These are phyloP conservation scores for Daldinia vernicosa DNA, from an alignment of 495 filamentous ascomycete species.

Conservation along the genomic window DNA sequence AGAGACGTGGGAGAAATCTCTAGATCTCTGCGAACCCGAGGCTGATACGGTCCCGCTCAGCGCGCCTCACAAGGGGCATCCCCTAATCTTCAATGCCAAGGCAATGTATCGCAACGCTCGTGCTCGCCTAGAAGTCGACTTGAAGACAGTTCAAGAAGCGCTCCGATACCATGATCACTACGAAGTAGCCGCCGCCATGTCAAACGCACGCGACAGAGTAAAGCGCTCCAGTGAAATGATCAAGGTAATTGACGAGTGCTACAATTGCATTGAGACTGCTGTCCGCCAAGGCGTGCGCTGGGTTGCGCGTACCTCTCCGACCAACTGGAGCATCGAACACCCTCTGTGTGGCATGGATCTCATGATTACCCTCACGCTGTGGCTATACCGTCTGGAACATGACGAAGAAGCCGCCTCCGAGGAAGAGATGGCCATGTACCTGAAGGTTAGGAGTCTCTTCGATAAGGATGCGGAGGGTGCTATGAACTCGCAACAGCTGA, in stretches of 20 bases:
- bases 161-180: slow-evolving; percentile 96
- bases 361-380: slow-evolving; percentile 98
- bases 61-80: slow-evolving; percentile 97
- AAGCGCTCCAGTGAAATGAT: slow-evolving; percentile 97
- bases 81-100: slow-evolving; percentile 98
- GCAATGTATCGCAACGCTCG: slow-evolving; percentile 96
- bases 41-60: slow-evolving; percentile 88
- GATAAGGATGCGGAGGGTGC: slow-evolving; percentile 85
- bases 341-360: slow-evolving; percentile 95
- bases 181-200: slow-evolving; percentile 97
- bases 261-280: slow-evolving; percentile 97
- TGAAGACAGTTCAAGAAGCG: slow-evolving; percentile 95
- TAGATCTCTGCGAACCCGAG: slow-evolving; percentile 93
- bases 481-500: slow-evolving; percentile 78
- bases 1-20: slow-evolving; percentile 97
- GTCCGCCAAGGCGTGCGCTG: slow-evolving; percentile 95
- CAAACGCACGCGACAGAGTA: slow-evolving; percentile 87
- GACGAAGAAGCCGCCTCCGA: slow-evolving; percentile 93
- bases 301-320: slow-evolving; percentile 95
- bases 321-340: slow-evolving; percentile 99
- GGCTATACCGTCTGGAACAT: slow-evolving; percentile 99
- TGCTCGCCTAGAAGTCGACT: slow-evolving; percentile 90
- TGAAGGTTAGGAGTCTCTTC: slow-evolving; percentile 91
- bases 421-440: slow-evolving; percentile 93
- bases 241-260: slow-evolving; percentile 97